Base-by-base conservation (phyloP, 1,284 basidiomycete genomes). In the Cutaneotrichosporon cutaneum region DNA sequence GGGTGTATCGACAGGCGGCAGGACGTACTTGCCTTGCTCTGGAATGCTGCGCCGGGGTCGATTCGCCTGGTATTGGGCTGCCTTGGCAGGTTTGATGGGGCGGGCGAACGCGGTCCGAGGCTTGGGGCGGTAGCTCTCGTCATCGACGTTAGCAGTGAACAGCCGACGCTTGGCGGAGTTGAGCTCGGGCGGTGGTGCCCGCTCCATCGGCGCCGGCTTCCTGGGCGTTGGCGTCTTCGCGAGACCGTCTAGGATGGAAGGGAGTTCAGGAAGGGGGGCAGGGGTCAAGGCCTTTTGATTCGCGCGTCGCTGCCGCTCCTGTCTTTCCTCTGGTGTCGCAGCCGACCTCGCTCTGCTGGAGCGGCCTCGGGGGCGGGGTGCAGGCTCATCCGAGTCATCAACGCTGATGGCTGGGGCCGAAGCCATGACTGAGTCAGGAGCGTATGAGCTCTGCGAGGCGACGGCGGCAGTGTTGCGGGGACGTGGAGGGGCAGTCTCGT, bases 1-100 rank as follows among this genome's bases (percentile, higher is more conserved):
- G 1, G 68, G 68, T 7, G 66, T 60, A 27, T 69, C 66, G 45
- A 68, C 52, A 0, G 59, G 21, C 0, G 68, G 70, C 0, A 71
- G 45, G 13, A 56, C 58, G 45, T 71, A 71, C 56, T 58, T 59
- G 14, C 69, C 69, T 0, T 59, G 47, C 4, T 47, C 44, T 11
- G 59, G 47, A 7, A 16, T 18, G 2, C 47, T 50, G 5, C 64
- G 56, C 13, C 44, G 44, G 0, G 60, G 55, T 10, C 64, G 58
- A 14, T n/a, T 24, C 0, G 52, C 42, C 7, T 52, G 18, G 52
- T 18, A n/a, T 13, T 14, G 0, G n/a, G 30, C 22, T 22, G 39
- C 24, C 30, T n/a, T 21, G 26, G 2, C 14, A 14, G 21, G 18
- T 52, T 52, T 51, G 48, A 51, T 9, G 24, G 48, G 26, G 16